These are phyloP conservation scores for Ciborinia camelliae DNA, from an alignment of 2,329 filamentous ascomycete genomes.

Conservation along the genomic window DNA sequence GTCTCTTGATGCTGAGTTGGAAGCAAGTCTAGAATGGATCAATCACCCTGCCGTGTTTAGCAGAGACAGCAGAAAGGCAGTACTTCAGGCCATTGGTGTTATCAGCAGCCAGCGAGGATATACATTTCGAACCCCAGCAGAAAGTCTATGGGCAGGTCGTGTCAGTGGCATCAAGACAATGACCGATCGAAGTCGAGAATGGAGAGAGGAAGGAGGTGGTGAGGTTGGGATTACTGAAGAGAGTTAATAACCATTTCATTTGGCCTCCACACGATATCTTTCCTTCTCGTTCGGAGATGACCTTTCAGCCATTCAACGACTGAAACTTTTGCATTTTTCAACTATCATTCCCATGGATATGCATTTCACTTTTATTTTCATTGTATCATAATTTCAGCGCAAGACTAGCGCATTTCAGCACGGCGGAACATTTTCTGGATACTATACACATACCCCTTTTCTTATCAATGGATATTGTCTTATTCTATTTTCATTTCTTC, in stretches of 20 bases:
- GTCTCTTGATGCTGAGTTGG: conserved; percentile 86
- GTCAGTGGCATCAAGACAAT: conserved; percentile 77
- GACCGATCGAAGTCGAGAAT: conserved; percentile 81
- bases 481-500: background rate
- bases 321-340: background rate
- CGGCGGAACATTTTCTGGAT: background rate
- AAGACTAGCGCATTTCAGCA: conserved; percentile 2
- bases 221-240: conserved; percentile 38
- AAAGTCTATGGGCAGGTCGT: conserved; percentile 82
- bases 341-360: background rate
- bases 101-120: conserved; percentile 93
- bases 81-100: conserved; percentile 93
- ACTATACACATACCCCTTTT: conserved; percentile 10
- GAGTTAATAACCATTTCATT: conserved; percentile 24
- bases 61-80: conserved; percentile 89
- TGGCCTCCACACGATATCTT: no score
- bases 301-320: background rate
- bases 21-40: conserved; percentile 93
- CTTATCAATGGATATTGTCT: conserved; percentile 1
- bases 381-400: conserved; percentile 9
- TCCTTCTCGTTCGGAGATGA: no score
- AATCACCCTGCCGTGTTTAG: conserved; percentile 93
- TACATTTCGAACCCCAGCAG: conserved; percentile 86
- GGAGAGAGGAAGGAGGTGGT: conserved; percentile 70
- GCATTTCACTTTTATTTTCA: background rate